Conservation (phyloP, 352 stramenopile genomes). For the Globisporangium cystogenes region DNA sequence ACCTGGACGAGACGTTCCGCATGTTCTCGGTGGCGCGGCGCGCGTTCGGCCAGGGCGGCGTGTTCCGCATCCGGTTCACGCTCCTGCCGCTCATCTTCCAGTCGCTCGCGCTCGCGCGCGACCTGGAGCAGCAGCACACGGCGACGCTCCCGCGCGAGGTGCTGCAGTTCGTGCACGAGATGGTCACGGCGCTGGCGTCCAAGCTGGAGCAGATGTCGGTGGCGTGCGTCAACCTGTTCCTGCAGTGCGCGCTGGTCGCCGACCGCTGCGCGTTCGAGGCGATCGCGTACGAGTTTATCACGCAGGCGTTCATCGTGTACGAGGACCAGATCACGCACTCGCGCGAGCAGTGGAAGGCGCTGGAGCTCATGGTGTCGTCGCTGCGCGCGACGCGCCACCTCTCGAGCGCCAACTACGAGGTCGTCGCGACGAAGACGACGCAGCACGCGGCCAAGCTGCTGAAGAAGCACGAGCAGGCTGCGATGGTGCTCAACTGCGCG, state of each 20-base stretch:
- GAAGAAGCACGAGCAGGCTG: slow-evolving; percentile 95
- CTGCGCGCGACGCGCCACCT: slow-evolving; percentile 80
- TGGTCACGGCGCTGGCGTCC: slow-evolving; percentile 89
- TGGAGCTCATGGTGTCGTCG: slow-evolving; percentile 89
- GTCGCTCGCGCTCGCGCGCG: slow-evolving; percentile 77
- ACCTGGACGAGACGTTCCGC: slow-evolving; percentile 47
- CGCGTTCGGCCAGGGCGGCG: slow-evolving; percentile 78
- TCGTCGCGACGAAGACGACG: slow-evolving; percentile 95
- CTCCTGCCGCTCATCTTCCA: slow-evolving; percentile 93
- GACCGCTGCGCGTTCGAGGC: slow-evolving; percentile 80
- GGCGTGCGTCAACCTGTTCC: slow-evolving; percentile 90
- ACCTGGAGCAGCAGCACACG: slow-evolving; percentile 20
- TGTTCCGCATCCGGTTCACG: slow-evolving; percentile 87
- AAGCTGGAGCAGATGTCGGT: slow-evolving; percentile 71
- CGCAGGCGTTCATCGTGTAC: slow-evolving; percentile 95
- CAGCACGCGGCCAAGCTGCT: slow-evolving; percentile 96
- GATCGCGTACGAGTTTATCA: slow-evolving; percentile 97
- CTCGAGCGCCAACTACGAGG: slow-evolving; percentile 90
- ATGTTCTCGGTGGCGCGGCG: slow-evolving; percentile 65
- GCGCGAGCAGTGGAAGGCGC: slow-evolving; percentile 82
- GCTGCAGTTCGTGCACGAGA: slow-evolving; percentile 97
- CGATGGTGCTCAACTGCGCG: slow-evolving; percentile 92
- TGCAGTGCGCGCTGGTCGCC: slow-evolving; percentile 90
- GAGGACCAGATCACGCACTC: slow-evolving; percentile 95
- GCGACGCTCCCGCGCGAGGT: slow-evolving; percentile 87